These are phyloP conservation scores for Nosema granulosis DNA, from an alignment of 371 early-diverging fungal species.

Conservation along the genomic window DNA sequence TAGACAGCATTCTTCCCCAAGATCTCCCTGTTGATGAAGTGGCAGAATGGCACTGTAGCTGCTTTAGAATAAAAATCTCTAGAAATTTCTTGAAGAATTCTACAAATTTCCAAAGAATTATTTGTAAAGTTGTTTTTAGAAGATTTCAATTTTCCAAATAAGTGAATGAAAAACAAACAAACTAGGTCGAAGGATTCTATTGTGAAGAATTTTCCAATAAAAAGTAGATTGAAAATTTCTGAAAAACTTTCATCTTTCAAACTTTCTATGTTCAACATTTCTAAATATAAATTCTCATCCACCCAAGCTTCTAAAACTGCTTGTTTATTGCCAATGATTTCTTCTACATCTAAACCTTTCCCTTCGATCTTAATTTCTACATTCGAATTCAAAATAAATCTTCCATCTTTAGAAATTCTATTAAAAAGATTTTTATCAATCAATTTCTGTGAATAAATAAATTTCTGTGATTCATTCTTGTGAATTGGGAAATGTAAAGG, in stretches of 20 bases:
- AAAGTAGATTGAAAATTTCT: slow-evolving; percentile 32
- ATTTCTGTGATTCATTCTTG: no score
- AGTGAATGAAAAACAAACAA: background rate
- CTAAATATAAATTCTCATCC: no score
- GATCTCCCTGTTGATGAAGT: slow-evolving; percentile 1
- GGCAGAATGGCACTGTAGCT: background rate
- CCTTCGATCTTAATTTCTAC: no score
- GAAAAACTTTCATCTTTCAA: slow-evolving; percentile 3
- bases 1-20: background rate
- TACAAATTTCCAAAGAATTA: background rate
- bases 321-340: no score
- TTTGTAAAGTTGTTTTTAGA: no score
- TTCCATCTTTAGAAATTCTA: no score
- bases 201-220: background rate
- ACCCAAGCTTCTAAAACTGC: no score
- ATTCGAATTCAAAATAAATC: no score
- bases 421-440: no score
- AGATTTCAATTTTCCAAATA: slow-evolving; percentile 1
- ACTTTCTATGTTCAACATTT: no score
- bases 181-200: slow-evolving; percentile 4
- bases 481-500: slow-evolving; percentile 1
- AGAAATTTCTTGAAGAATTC: background rate
- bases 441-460: no score
- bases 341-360: no score
- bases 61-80: slow-evolving; percentile 1